Evolutionary conservation across 495 filamentous ascomycete species (phyloP).

Genomic region (Cercophora samala): DNA sequence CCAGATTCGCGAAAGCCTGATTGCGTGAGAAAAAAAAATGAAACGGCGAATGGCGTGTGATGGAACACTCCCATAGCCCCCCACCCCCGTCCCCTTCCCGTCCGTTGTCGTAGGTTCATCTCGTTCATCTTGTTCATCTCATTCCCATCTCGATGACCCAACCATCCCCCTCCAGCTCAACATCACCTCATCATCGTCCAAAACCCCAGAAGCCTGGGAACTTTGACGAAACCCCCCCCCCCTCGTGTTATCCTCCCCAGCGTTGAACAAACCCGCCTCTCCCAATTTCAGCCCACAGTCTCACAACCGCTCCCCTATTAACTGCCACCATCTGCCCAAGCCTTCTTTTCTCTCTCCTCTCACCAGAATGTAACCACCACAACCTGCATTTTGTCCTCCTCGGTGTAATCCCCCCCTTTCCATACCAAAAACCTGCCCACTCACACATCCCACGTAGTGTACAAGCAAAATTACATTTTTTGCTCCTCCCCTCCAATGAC

Average conservation of each 20-base stretch:
- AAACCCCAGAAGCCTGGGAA: neutral
- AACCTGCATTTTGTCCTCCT: neutral
- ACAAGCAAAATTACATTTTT: too few species aligned
- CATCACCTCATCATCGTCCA: neutral
- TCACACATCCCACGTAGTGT: neutral
- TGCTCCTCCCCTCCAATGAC: neutral
- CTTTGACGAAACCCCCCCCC: neutral
- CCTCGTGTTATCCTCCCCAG: neutral
- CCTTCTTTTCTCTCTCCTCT: too few species aligned
- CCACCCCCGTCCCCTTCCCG: neutral
- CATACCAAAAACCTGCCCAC: neutral
- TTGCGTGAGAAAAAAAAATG: conserved; percentile 3
- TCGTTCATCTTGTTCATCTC: too few species aligned
- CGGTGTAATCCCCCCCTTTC: neutral
- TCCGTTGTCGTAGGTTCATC: conserved; percentile 1
- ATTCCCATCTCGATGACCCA: neutral
- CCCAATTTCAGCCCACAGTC: neutral
- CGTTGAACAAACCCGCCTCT: neutral
- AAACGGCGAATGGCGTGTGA: conserved; percentile 9
- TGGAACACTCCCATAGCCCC: too few species aligned
- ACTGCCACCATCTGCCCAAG: too few species aligned
- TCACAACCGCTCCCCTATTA: neutral
- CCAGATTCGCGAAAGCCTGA: conserved; percentile 11
- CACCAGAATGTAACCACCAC: neutral
- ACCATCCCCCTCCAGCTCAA: neutral